Percentiles rank a stretch among this genome's conserved stretches.
These are phyloP conservation scores for Globisporangium recalcitrans DNA, from an alignment of 352 stramenopile genomes.

Conservation along the genomic window DNA sequence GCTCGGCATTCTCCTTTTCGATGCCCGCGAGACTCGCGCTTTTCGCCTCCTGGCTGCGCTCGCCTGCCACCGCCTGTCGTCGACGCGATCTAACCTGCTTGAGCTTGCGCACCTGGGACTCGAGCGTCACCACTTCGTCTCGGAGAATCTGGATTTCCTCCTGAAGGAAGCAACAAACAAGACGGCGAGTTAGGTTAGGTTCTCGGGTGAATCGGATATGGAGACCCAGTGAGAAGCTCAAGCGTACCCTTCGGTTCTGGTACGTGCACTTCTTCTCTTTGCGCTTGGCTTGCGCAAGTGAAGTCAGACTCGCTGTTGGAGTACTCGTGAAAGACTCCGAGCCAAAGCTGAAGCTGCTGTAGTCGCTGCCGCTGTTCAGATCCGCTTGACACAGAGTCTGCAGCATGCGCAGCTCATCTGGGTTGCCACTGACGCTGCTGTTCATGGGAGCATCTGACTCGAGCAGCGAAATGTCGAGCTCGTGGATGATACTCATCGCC, in stretches of 20 bases:
- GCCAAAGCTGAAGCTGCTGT: background rate
- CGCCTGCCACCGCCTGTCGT: background rate
- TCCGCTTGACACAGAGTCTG: background rate
- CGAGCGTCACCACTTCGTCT: constrained; percentile 13
- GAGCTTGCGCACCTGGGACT: constrained; percentile 13
- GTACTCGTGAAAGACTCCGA: background rate
- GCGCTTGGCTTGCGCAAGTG: background rate
- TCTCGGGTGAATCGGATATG: no score
- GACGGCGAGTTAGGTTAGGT: background rate
- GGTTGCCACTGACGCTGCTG: background rate
- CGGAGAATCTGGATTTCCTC: constrained; percentile 13
- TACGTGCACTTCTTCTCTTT: constrained; percentile 17
- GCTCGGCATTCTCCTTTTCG: constrained; percentile 11
- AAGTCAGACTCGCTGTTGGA: background rate
- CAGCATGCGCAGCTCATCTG: constrained; percentile 3
- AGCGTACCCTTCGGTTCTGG: constrained; percentile 13
- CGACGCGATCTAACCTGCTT: constrained; percentile 7
- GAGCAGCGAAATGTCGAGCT: constrained; percentile 13
- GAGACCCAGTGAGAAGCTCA: background rate
- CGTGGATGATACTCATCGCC: constrained; percentile 15
- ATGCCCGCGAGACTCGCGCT: background rate
- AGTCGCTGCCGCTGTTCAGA: background rate
- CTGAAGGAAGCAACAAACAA: background rate
- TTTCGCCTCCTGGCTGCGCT: background rate
- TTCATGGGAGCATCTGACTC: background rate